A percentile compares a stretch with the other conserved stretches of the same genome.
These are phyloP conservation scores for Morella rubra DNA, from an alignment of 306 rosid genomes.

Conservation along the genomic window DNA sequence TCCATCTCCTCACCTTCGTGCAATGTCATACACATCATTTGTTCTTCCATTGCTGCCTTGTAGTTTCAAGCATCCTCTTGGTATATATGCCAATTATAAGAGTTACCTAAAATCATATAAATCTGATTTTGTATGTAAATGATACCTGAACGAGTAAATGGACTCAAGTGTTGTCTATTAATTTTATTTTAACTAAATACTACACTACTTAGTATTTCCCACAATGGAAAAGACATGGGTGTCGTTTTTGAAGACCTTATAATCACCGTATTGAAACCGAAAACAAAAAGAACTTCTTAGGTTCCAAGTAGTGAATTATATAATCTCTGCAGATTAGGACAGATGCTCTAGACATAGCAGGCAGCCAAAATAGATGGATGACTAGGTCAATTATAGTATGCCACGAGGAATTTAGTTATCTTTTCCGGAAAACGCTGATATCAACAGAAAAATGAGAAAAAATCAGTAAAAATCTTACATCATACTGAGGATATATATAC, in stretches of 20 bases:
- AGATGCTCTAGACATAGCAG: no score
- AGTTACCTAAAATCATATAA: no score
- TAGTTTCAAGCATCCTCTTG: no score
- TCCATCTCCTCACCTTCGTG: neutral
- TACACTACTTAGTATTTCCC: neutral
- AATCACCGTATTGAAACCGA: no score
- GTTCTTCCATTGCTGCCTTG: no score
- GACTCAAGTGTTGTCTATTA: neutral
- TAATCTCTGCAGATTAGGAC: neutral
- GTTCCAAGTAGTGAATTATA: neutral
- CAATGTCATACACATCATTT: neutral
- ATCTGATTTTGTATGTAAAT: no score
- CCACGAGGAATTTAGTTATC: neutral
- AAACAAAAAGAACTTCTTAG: no score
- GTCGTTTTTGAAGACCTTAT: neutral
- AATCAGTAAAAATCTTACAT: constrained; percentile 29
- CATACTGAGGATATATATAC: neutral
- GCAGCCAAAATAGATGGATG: no score
- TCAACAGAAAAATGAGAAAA: neutral
- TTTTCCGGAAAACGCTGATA: neutral
- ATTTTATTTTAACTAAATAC: neutral
- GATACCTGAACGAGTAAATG: neutral
- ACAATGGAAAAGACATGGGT: neutral
- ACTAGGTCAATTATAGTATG: neutral
- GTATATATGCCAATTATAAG: no score